Evolutionary conservation across 768 basidiomycete genomes (phyloP), one percentile per base, ranked within the genome.

Genomic region (Hypsizygus marmoreus): DNA sequence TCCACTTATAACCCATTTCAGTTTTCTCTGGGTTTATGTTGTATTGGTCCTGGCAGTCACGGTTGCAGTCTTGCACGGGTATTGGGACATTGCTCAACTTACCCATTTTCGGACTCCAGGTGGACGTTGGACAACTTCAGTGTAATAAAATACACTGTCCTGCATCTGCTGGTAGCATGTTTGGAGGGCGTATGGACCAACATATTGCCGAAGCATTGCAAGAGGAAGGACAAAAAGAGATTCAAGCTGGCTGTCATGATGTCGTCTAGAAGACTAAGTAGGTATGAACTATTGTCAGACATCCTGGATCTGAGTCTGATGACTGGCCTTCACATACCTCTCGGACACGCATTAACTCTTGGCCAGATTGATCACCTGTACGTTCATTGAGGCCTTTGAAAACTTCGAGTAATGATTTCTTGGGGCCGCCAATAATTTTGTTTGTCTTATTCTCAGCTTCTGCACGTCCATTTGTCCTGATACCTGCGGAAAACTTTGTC

Each of bases 401-500:
- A 6, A 61, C 23, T 14, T 64, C 47, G 8, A 55, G 45, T 4
- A 63, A 29, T 5, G 40, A 50, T 25, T 59, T 60, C 43, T 55
- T 62, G 4, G 56, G 43, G 4, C 60, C 54, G 10, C 52, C 43
- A 6, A 66, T 32, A 3, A 23, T 35, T 42, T 63, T 61, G 25
- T 57, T 62, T 30, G 59, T 43, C 2, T 46, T 47, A 31, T 66
- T 64, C 39, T 66, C 61, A 0, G 40, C 41, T 40, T 66, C 66
- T 0, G 65, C 57, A 1, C 59, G 48, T 1, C 70, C 65, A 54
- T 62, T 68, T 20, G 67, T 72, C 1, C 66, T 35, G 4, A 69
- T 55, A 1, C 68, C 69, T 17, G 53, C 60, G 8, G 69, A 68
- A 45, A 67, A 72, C 11, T 40, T 24, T 17, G 44, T 19, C 17